These are phyloP conservation scores for Papiliotrema laurentii DNA, from an alignment of 1,284 basidiomycete species.

Conservation along the genomic window DNA sequence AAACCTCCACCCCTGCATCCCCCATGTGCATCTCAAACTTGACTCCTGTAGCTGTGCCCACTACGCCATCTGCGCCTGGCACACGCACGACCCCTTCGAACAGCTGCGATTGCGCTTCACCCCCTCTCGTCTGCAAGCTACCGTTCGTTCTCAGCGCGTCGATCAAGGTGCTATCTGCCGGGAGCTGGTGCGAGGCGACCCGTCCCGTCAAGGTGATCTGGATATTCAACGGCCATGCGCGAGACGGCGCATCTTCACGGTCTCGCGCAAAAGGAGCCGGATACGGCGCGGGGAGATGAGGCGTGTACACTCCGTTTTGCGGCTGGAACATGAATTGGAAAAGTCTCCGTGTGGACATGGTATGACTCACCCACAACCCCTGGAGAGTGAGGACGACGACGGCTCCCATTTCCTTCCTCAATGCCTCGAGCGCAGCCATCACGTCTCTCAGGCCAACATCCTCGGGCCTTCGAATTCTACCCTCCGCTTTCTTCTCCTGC, in stretches of 20 bases:
- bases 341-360: not conserved
- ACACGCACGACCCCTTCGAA: conserved; percentile 28
- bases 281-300: conserved; percentile 41
- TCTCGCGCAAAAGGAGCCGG: conserved; percentile 25
- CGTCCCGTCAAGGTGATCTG: conserved; percentile 34
- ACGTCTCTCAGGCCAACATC: conserved; percentile 36
- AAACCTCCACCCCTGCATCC: conserved; percentile 27
- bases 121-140: conserved; percentile 6
- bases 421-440: conserved; percentile 26
- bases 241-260: conserved; percentile 1
- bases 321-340: conserved; percentile 4
- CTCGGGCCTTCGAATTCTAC: conserved; percentile 15
- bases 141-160: conserved; percentile 26
- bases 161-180: conserved; percentile 31
- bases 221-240: conserved; percentile 32
- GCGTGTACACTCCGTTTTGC: conserved; percentile 22
- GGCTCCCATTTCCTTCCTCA: conserved; percentile 35
- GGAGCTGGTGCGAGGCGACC: conserved; percentile 25
- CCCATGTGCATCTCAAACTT: conserved; percentile 29
- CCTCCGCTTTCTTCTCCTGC: conserved; percentile 2
- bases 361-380: conserved; percentile 34
- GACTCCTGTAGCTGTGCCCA: conserved; percentile 16
- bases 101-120: conserved; percentile 5
- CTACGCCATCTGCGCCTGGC: conserved; percentile 12
- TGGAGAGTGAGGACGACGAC: conserved; percentile 38